Percentiles rank a stretch among this genome's conserved stretches.
phyloP scores from a whole-genome alignment of 495 filamentous ascomycete species.

The Lepidopterella palustris region DNA sequence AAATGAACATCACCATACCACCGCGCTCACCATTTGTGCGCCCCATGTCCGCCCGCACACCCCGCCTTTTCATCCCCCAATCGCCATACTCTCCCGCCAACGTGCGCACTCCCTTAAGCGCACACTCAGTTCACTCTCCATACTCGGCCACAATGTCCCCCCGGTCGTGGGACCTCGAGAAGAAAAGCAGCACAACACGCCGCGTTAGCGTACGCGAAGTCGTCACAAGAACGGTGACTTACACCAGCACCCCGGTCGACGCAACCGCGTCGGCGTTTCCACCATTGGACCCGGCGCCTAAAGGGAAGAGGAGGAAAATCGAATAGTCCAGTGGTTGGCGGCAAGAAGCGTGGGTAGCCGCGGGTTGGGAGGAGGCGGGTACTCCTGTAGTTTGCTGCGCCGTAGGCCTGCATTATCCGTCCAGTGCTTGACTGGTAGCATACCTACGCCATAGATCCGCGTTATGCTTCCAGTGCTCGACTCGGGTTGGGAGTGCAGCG shows the following conservation, averaged over 20 bases:
- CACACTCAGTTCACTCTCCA: constrained; percentile 39
- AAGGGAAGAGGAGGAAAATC: constrained; percentile 68
- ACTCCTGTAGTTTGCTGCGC: not conserved
- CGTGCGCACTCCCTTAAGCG: constrained; percentile 49
- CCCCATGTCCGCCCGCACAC: constrained; percentile 55
- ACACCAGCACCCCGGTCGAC: constrained; percentile 39
- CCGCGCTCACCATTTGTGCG: constrained; percentile 44
- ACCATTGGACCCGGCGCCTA: constrained; percentile 54
- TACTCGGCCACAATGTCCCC: constrained; percentile 42
- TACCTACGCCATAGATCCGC: too few relatives aligned
- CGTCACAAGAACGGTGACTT: constrained; percentile 70
- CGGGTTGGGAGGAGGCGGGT: not conserved
- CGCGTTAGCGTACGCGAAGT: constrained; percentile 54
- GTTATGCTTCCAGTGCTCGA: too few relatives aligned
- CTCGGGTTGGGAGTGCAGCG: too few relatives aligned
- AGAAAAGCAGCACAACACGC: constrained; percentile 41
- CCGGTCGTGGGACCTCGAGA: constrained; percentile 56
- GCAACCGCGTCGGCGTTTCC: constrained; percentile 52
- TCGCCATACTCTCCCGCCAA: constrained; percentile 49
- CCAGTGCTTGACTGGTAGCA: too few relatives aligned
- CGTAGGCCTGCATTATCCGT: not conserved
- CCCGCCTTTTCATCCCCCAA: constrained; percentile 52
- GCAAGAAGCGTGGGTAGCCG: not conserved
- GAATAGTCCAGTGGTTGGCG: constrained; percentile 36
- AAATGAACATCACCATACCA: constrained; percentile 17